phyloP scores from a whole-genome alignment of 176 grass and related monocot genomes.

The Chrysopogon serrulatus region DNA sequence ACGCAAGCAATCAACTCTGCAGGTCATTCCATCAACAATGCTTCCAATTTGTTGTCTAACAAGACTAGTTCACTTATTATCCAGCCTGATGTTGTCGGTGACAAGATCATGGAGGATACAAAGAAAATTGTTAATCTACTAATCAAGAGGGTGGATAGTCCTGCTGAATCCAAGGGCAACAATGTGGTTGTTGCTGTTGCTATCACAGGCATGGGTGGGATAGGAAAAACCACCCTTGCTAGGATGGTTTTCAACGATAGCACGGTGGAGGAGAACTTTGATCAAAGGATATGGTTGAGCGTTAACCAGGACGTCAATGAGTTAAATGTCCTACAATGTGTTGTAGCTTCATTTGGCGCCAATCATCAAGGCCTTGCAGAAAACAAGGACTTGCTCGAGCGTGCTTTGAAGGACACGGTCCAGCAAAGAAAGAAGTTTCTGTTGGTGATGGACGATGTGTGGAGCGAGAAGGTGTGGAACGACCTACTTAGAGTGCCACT shows the following conservation, averaged over 20 bases:
- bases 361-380: neutral
- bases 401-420: neutral
- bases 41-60: rapidly evolving
- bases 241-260: conserved; percentile 12
- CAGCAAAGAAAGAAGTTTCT: conserved; percentile 5
- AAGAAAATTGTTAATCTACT: conserved; percentile 4
- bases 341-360: neutral
- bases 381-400: neutral
- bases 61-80: neutral
- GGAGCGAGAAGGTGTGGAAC: conserved; percentile 16
- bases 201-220: conserved; percentile 16
- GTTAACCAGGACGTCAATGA: neutral
- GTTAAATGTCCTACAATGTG: neutral
- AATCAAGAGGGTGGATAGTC: neutral
- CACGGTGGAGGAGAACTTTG: neutral
- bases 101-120: conserved; percentile 1
- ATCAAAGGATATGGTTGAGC: neutral
- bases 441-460: conserved; percentile 38
- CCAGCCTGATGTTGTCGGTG: neutral
- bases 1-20: neutral
- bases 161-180: too few relatives aligned
- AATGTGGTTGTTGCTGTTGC: neutral
- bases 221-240: conserved; percentile 42
- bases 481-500: neutral
- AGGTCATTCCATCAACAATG: neutral